Conservation (phyloP, 495 filamentous ascomycete genomes). For the Achaetomiella virescens region DNA sequence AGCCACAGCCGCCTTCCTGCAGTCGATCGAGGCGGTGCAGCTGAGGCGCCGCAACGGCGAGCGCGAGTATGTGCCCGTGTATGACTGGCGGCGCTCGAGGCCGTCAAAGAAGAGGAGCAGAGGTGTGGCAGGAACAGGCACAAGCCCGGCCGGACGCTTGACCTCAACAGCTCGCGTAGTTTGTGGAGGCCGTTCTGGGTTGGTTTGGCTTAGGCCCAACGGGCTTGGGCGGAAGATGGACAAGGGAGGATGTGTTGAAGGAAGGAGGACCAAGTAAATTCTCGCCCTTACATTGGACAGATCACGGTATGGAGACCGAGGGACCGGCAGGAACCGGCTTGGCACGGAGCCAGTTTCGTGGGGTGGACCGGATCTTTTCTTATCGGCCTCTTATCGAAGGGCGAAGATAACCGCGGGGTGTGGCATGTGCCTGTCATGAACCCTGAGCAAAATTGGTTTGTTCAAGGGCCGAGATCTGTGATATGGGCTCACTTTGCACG, state of each 20-base stretch:
- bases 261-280: too few relatives aligned
- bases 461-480: too few relatives aligned
- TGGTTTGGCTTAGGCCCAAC: conserved; percentile 23
- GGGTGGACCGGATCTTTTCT: background rate
- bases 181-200: conserved; percentile 23
- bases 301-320: background rate
- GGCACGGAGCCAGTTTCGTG: background rate
- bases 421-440: background rate
- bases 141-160: background rate
- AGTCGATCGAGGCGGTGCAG: conserved; percentile 27
- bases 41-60: conserved; percentile 30
- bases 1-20: conserved; percentile 36
- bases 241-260: background rate
- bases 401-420: background rate
- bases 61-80: conserved; percentile 38
- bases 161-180: conserved; percentile 1
- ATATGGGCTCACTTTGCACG: too few relatives aligned
- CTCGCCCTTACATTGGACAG: too few relatives aligned
- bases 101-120: conserved; percentile 34
- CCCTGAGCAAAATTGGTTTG: background rate
- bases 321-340: conserved; percentile 3
- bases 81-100: conserved; percentile 48
- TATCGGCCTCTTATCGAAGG: background rate
- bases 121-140: conserved; percentile 7
- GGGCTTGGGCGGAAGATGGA: too few relatives aligned